Percentiles rank a stretch among this genome's conserved stretches.
These are phyloP conservation scores for Lachnellula hyalina DNA, from an alignment of 2,329 filamentous ascomycete species.

Conservation along the genomic window DNA sequence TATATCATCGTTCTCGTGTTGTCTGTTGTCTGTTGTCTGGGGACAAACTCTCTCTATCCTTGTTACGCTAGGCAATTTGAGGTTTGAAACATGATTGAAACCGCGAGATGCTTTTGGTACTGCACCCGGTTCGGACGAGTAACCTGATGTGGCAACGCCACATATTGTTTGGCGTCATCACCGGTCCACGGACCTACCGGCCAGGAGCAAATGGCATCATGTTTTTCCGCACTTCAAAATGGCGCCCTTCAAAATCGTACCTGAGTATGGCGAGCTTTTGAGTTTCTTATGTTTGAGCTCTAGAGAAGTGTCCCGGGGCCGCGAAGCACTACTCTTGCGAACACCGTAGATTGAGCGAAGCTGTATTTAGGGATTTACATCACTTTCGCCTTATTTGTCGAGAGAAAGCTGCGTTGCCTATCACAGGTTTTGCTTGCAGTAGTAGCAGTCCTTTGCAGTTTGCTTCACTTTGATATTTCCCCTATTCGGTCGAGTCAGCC, in stretches of 20 bases:
- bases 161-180: background rate
- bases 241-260: conserved; percentile 10
- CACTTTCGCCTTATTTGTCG: background rate
- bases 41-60: background rate
- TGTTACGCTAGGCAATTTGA: background rate
- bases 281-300: background rate
- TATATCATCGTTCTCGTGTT: background rate
- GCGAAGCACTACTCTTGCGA: background rate
- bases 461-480: conserved; percentile 1
- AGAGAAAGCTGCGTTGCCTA: background rate
- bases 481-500: background rate
- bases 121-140: conserved; percentile 9
- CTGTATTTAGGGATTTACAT: background rate
- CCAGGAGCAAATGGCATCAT: background rate
- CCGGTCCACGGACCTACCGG: background rate
- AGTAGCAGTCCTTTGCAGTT: background rate
- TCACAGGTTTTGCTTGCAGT: too few species aligned
- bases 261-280: conserved; percentile 9
- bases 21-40: background rate
- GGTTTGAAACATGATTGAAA: conserved; percentile 22
- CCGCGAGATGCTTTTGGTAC: background rate
- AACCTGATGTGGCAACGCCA: conserved; percentile 5
- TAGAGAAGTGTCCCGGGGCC: background rate
- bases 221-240: conserved; percentile 2
- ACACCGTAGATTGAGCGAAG: background rate